phyloP scores from a whole-genome alignment of 1,284 basidiomycete species.

The Trichosporon sp. region DNA sequence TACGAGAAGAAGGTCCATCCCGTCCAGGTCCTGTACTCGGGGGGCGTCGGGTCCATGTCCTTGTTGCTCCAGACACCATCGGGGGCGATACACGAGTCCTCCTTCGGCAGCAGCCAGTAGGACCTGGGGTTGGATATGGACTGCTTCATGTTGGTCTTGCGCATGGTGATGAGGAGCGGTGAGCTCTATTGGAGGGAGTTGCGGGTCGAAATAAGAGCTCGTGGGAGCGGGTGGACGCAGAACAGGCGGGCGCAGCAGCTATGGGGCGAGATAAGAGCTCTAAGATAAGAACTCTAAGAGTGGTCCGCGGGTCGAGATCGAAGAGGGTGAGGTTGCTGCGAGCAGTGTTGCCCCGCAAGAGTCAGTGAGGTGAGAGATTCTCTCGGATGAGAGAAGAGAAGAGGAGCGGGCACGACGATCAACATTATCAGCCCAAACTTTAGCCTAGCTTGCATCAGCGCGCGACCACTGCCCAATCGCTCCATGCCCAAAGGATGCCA shows the following conservation, averaged over 20 bases:
- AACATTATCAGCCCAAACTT: constrained; percentile 1
- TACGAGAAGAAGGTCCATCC: constrained; percentile 46
- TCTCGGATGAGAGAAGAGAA: background rate
- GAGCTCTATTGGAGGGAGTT: no score
- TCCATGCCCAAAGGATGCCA: background rate
- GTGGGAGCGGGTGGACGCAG: no score
- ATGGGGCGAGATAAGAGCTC: no score
- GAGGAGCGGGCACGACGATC: background rate
- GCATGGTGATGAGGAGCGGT: background rate
- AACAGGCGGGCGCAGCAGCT: no score
- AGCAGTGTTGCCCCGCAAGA: background rate
- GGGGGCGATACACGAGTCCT: constrained; percentile 49
- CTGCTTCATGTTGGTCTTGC: background rate
- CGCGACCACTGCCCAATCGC: background rate
- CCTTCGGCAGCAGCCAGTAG: constrained; percentile 46
- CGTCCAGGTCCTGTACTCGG: constrained; percentile 46
- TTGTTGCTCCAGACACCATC: constrained; percentile 49
- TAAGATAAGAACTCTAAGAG: background rate
- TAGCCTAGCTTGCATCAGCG: background rate
- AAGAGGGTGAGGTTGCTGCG: background rate
- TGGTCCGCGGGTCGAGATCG: background rate
- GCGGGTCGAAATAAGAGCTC: no score
- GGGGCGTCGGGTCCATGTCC: constrained; percentile 49
- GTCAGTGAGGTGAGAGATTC: background rate
- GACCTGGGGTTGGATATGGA: background rate